These are phyloP conservation scores for Noccaea caerulescens DNA, from an alignment of 345 rosid genomes.

Conservation along the genomic window DNA sequence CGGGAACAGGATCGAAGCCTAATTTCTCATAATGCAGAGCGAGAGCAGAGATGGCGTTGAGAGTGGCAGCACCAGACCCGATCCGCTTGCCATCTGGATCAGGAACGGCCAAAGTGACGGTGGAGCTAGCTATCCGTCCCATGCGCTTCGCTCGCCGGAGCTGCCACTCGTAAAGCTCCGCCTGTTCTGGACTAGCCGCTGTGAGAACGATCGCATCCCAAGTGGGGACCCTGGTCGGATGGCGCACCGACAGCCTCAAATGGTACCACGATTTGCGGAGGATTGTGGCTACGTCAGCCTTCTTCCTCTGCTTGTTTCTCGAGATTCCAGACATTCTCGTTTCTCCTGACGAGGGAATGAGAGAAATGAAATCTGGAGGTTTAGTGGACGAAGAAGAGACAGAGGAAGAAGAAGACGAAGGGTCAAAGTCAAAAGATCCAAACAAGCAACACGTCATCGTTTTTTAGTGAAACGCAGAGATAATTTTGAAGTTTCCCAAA, in stretches of 20 bases:
- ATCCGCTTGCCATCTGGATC: constrained; percentile 92
- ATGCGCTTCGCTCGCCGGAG: constrained; percentile 78
- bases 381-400: constrained; percentile 6
- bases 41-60: constrained; percentile 81
- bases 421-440: constrained; percentile 28
- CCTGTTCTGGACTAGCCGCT: constrained; percentile 98
- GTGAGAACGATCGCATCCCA: constrained; percentile 98
- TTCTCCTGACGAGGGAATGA: not conserved
- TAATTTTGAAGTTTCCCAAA: not conserved
- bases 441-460: constrained; percentile 7
- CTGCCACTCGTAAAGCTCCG: constrained; percentile 90
- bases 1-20: constrained; percentile 40
- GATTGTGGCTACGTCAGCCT: constrained; percentile 62
- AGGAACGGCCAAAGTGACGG: constrained; percentile 86
- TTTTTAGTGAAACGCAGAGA: not conserved
- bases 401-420: constrained; percentile 31
- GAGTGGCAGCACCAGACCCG: constrained; percentile 97
- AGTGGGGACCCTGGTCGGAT: constrained; percentile 84
- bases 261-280: constrained; percentile 95
- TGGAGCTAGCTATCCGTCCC: constrained; percentile 80
- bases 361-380: constrained; percentile 31
- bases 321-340: constrained; percentile 29
- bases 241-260: constrained; percentile 82
- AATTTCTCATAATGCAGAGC: constrained; percentile 54
- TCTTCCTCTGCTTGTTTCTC: constrained; percentile 54